These are phyloP conservation scores for Arthrobotrys sinensis DNA, from an alignment of 2,329 filamentous ascomycete species.

Conservation along the genomic window DNA sequence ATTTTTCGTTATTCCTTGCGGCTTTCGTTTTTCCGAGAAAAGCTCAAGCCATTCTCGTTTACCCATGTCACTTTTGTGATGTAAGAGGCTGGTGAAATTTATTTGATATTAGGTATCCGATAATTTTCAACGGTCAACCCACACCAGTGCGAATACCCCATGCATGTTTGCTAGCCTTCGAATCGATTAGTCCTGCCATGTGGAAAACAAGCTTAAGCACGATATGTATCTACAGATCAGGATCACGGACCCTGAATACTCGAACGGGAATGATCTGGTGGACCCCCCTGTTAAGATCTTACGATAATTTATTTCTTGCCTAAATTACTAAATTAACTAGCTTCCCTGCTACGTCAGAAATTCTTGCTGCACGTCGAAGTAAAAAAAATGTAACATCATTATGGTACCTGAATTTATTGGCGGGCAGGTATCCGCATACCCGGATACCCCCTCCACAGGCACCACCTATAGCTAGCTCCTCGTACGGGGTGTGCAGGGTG, in stretches of 20 bases:
- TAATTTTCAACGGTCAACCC: neutral
- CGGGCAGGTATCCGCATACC: conserved; percentile 36
- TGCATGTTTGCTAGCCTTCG: neutral
- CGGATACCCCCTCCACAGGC: conserved; percentile 19
- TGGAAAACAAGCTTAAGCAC: conserved; percentile 12
- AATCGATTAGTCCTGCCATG: conserved; percentile 9
- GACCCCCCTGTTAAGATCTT: neutral
- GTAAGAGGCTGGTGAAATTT: conserved; percentile 37
- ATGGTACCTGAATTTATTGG: conserved; percentile 25
- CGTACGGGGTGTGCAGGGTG: conserved; percentile 10
- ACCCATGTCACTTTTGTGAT: conserved; percentile 35
- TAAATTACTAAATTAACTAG: conserved; percentile 12
- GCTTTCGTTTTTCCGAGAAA: conserved; percentile 24
- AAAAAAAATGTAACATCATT: conserved; percentile 15
- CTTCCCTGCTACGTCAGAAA: conserved; percentile 14
- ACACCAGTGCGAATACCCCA: neutral
- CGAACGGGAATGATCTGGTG: neutral
- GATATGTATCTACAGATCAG: conserved; percentile 2
- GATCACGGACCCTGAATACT: conserved; percentile 21
- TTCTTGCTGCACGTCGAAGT: conserved; percentile 3
- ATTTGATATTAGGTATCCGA: neutral
- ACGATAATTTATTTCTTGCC: neutral
- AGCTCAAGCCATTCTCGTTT: conserved; percentile 5
- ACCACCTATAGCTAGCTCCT: neutral
- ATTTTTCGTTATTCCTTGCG: neutral